These are phyloP conservation scores for Colletotrichum sp. DNA, from an alignment of 2,329 filamentous ascomycete species.

Conservation along the genomic window DNA sequence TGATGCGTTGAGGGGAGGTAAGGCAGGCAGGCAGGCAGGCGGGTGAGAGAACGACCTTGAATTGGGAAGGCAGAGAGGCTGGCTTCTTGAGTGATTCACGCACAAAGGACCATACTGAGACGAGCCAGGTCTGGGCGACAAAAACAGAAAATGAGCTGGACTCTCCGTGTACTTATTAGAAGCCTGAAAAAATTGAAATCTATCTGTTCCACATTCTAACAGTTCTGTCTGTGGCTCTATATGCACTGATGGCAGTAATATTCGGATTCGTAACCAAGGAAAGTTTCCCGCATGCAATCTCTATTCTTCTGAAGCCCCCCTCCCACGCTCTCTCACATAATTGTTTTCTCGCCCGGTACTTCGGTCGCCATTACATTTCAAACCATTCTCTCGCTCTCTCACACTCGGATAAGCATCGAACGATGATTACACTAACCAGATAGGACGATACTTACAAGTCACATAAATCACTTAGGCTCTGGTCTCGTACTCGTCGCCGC, in stretches of 20 bases:
- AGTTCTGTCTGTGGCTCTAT: slow-evolving; percentile 12
- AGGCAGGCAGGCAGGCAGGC: no score
- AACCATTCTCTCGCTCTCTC: background rate
- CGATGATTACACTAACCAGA: background rate
- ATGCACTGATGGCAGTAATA: slow-evolving; percentile 1
- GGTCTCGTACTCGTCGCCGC: slow-evolving; percentile 52
- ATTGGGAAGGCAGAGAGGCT: background rate
- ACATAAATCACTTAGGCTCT: background rate
- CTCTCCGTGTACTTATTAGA: background rate
- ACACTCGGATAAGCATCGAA: background rate
- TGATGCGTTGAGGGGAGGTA: background rate
- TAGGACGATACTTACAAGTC: background rate
- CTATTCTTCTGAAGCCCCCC: background rate
- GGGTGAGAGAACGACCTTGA: background rate
- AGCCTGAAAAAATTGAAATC: background rate
- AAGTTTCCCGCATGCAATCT: background rate
- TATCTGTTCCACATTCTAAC: slow-evolving; percentile 10
- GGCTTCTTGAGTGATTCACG: background rate
- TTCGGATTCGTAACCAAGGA: background rate
- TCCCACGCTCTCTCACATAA: background rate
- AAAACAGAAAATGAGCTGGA: background rate
- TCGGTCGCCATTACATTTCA: background rate
- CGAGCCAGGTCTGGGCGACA: background rate
- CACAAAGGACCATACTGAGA: background rate
- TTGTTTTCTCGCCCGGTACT: background rate